Base-by-base conservation (phyloP, 2,329 filamentous ascomycete genomes). In the Cercospora sp. region DNA sequence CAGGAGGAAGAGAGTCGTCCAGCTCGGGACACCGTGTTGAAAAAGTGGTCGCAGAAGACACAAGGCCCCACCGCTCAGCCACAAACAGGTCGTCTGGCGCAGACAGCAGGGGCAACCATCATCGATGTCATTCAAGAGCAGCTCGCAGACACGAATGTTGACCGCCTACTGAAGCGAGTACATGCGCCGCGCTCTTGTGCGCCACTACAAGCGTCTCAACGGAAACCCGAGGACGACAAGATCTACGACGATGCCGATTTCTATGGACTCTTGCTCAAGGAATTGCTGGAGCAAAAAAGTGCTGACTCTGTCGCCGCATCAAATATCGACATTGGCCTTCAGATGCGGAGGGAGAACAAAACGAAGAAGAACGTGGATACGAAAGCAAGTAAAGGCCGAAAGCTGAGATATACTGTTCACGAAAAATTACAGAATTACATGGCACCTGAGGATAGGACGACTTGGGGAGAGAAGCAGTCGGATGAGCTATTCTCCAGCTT, bases 371-470 rank as follows among this genome's bases (percentile, higher is more conserved):
- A 90, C 31, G 91, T 98, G 4, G 95, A 99, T 79, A 94, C 94
- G 20, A 95, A 94, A 78, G 95, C 95, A 0, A 96, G 92, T 78
- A 98, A 98, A 81, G 95, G 95, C 5, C 85, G 95, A 60, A 97
- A 97, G 83, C 87, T 99, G 86, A 87, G 93, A 45, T 99, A 94
- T 80, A 95, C 92, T 16, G 93, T 97, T 57, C 94, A 98, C 77
- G 94, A 98, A 83, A 98, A 98, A 83, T 80, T 99, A 76, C 92
- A 97, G 82, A 97, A 97, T 79, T 98, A 98, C 77, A 97, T 97
- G 93, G 94, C 94, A 10, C 90, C 93, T 0, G 93, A 97, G 78
- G 91, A 96, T 77, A 85, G 92, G 63, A 86, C 90, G 3, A 81
- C 79, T 16, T 99, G 95, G 95, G 91, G 92, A 69, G 88, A 90